These are phyloP conservation scores for Cephalotrichum gorgonifer DNA, from an alignment of 2,329 filamentous ascomycete species.

Conservation along the genomic window DNA sequence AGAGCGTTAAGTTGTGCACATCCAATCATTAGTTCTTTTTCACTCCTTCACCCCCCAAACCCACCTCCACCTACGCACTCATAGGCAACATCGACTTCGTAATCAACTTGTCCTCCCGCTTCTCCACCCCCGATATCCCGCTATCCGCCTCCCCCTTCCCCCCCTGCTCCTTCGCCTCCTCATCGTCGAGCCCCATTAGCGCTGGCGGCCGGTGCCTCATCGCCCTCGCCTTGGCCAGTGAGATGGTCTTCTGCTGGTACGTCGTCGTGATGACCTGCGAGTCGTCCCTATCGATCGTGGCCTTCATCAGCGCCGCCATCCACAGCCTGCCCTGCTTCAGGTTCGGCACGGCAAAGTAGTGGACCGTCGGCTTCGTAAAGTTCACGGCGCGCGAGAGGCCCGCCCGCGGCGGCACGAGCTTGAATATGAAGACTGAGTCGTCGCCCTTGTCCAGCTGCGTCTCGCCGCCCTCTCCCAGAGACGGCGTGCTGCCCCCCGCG, in stretches of 20 bases:
- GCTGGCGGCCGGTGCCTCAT: slow-evolving; percentile 87
- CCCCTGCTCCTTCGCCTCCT: slow-evolving; percentile 12
- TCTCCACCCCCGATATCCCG: slow-evolving; percentile 31
- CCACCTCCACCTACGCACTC: background rate
- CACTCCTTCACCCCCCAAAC: background rate
- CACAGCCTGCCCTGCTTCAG: slow-evolving; percentile 80
- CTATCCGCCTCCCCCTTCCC: slow-evolving; percentile 26
- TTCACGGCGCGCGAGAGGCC: slow-evolving; percentile 85
- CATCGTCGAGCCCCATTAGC: slow-evolving; percentile 60
- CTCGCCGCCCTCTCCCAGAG: slow-evolving; percentile 21
- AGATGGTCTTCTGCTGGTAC: slow-evolving; percentile 96
- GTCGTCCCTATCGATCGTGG: slow-evolving; percentile 89
- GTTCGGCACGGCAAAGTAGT: slow-evolving; percentile 94
- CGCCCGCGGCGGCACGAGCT: slow-evolving; percentile 81
- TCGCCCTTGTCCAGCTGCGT: slow-evolving; percentile 33
- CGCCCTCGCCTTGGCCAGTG: slow-evolving; percentile 73
- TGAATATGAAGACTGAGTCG: slow-evolving; percentile 91
- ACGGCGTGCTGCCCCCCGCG: slow-evolving; percentile 56
- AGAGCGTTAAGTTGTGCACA: background rate
- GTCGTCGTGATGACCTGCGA: slow-evolving; percentile 73
- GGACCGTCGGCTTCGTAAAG: slow-evolving; percentile 93
- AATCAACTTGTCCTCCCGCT: slow-evolving; percentile 14
- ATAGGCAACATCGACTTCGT: background rate
- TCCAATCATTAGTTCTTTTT: background rate
- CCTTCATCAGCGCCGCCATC: slow-evolving; percentile 99